Evolutionary conservation across 495 filamentous ascomycete species (phyloP), one percentile per base, ranked within the genome.

Genomic region (Neurospora pannonica): DNA sequence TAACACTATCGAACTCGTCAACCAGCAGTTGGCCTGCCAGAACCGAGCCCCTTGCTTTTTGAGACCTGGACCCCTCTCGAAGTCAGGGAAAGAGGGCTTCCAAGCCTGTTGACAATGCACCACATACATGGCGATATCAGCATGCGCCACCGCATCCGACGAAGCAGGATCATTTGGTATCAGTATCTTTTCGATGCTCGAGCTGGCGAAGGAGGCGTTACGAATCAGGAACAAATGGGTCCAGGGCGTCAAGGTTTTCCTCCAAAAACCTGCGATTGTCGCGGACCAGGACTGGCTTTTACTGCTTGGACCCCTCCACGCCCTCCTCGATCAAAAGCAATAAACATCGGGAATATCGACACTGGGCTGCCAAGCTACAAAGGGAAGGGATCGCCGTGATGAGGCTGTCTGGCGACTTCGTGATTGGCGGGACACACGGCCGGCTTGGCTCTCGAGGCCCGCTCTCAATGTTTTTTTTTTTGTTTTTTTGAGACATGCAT

Each of bases 341-440:
- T 62, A 62, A 62, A 72, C 5, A 73, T 40, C 5, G 71, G 70
- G 40, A 75, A 69, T 71, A 75, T 72, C 38, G 70, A 54, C 31
- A 48, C 34, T 70, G 37, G 48, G 46, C 31, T 60, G n/a, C 36
- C 37, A 38, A 34, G 17, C 48, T 73, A 31, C 28, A 70, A 40
- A 38, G 24, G 72, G 72, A 73, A 73, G 36, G 36, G 38, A 70
- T 73, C 72, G 38, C 43, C 36, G 72, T 67, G 4, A 34, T 37
- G 72, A 72, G 72, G 72, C 72, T 73, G 72, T 17, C 31, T 21
- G 19, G 72, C 54, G 6, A 28, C 36, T 13, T 24, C 19, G 24
- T 70, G 43, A 73, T 73, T 73, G 72, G 72, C 17, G 6, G 72
- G 38, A 34, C 28, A 67, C 24, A 4, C 28, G 15, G 28, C 54